Conservation (phyloP, 345 rosid species). For the Gossypium ekmanianum region DNA sequence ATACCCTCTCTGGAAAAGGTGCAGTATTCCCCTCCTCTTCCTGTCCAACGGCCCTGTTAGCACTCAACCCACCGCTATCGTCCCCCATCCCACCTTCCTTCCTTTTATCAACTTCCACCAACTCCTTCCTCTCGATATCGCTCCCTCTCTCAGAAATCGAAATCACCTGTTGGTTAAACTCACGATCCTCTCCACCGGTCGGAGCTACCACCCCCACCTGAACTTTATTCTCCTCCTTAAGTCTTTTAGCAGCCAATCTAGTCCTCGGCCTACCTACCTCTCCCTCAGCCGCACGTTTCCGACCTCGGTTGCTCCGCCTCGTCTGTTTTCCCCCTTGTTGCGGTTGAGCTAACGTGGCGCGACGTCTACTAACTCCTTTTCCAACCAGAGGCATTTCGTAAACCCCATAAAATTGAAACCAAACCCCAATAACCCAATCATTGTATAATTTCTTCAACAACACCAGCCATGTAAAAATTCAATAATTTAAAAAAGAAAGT, state of each 20-base stretch:
- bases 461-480: too few relatives aligned
- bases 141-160: conserved; percentile 30
- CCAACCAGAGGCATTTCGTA: too few relatives aligned
- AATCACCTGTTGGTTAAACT: conserved; percentile 16
- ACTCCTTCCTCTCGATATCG: conserved; percentile 30
- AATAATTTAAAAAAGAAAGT: too few relatives aligned
- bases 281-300: conserved; percentile 38
- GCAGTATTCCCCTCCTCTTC: conserved; percentile 90
- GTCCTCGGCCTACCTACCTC: conserved; percentile 51
- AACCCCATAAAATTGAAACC: too few relatives aligned
- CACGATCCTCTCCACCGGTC: conserved; percentile 13
- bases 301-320: conserved; percentile 25
- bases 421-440: too few relatives aligned
- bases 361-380: too few relatives aligned
- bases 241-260: conserved; percentile 43
- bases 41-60: conserved; percentile 65
- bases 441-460: too few relatives aligned
- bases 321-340: background rate
- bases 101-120: conserved; percentile 27
- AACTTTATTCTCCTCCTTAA: conserved; percentile 34
- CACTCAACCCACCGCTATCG: conserved; percentile 67
- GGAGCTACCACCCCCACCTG: conserved; percentile 8
- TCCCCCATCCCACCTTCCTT: conserved; percentile 54
- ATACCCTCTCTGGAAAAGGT: conserved; percentile 88
- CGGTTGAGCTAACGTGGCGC: too few relatives aligned